A percentile compares a stretch with the other conserved stretches of the same genome.
These are phyloP conservation scores for Capsella rubella DNA, from an alignment of 441 rosid genomes.

Conservation along the genomic window DNA sequence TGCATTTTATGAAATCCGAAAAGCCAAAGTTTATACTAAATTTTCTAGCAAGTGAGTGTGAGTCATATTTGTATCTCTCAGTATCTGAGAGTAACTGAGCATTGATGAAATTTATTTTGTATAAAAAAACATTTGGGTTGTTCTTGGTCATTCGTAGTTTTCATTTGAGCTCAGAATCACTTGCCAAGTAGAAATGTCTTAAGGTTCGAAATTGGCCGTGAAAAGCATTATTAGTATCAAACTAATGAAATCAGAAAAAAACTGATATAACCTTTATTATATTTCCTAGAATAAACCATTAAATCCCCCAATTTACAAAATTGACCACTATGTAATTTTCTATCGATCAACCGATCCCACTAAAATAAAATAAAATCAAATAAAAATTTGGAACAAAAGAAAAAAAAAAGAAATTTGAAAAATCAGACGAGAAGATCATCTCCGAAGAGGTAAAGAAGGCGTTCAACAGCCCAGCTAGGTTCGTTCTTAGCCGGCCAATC, in stretches of 20 bases:
- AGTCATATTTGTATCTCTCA: too few relatives aligned
- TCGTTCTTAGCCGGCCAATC: constrained; percentile 53
- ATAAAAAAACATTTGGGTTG: too few relatives aligned
- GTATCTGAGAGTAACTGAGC: too few relatives aligned
- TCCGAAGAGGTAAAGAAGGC: constrained; percentile 79
- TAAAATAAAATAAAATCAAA: constrained; percentile 12
- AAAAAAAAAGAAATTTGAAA: background rate
- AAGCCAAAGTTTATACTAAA: too few relatives aligned
- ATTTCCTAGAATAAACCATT: constrained; percentile 6
- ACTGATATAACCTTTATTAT: constrained; percentile 12
- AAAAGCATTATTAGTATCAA: too few relatives aligned
- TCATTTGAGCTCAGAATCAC: too few relatives aligned
- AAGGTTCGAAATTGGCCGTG: too few relatives aligned
- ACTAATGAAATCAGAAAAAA: background rate
- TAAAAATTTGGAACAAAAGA: background rate
- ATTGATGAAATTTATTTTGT: too few relatives aligned
- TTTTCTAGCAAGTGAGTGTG: too few relatives aligned
- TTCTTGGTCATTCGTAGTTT: too few relatives aligned
- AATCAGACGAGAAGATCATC: constrained; percentile 65
- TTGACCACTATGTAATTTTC: constrained; percentile 6
- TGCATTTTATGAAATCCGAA: too few relatives aligned
- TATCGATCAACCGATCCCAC: constrained; percentile 5
- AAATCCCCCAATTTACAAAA: constrained; percentile 33
- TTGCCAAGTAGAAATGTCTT: too few relatives aligned
- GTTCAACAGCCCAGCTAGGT: constrained; percentile 91